A percentile compares a stretch with the other conserved stretches of the same genome.
These are phyloP conservation scores for Pythium rishiriense DNA, from an alignment of 352 stramenopile species.

Conservation along the genomic window DNA sequence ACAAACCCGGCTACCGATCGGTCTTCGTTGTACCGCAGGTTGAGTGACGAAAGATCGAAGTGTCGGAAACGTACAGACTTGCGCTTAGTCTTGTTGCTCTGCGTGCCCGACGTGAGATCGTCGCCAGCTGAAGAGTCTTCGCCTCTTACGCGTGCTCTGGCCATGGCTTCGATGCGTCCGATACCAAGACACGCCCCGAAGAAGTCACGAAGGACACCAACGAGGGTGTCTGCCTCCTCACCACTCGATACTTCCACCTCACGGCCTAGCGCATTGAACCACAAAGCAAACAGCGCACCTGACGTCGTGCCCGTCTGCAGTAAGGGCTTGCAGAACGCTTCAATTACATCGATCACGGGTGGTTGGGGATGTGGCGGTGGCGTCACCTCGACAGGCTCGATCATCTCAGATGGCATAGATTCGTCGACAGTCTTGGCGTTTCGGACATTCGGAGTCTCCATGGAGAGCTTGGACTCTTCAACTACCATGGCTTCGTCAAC, in stretches of 20 bases:
- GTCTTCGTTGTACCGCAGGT: conserved; percentile 56
- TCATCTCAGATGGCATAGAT: not conserved
- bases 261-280: conserved; percentile 20
- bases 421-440: not conserved
- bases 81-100: not conserved
- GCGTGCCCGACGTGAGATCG: not conserved
- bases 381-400: not conserved
- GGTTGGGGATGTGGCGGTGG: not conserved
- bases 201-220: conserved; percentile 12
- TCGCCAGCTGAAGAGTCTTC: not conserved
- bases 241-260: conserved; percentile 5
- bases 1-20: conserved; percentile 42
- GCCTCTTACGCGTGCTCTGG: conserved; percentile 1
- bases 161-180: conserved; percentile 14
- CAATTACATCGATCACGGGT: conserved; percentile 11
- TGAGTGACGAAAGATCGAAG: conserved; percentile 67
- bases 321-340: conserved; percentile 18
- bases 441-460: too few relatives aligned
- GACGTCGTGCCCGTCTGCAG: conserved; percentile 21
- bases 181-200: conserved; percentile 14
- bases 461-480: not conserved
- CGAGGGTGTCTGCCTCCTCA: not conserved
- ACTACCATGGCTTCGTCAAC: too few relatives aligned
- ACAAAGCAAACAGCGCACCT: conserved; percentile 25
- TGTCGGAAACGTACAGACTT: conserved; percentile 53